Evolutionary conservation across 23 red algal genomes (phyloP), one percentile per base, ranked within the genome.

Genomic region (Gracilaria domingensis): DNA sequence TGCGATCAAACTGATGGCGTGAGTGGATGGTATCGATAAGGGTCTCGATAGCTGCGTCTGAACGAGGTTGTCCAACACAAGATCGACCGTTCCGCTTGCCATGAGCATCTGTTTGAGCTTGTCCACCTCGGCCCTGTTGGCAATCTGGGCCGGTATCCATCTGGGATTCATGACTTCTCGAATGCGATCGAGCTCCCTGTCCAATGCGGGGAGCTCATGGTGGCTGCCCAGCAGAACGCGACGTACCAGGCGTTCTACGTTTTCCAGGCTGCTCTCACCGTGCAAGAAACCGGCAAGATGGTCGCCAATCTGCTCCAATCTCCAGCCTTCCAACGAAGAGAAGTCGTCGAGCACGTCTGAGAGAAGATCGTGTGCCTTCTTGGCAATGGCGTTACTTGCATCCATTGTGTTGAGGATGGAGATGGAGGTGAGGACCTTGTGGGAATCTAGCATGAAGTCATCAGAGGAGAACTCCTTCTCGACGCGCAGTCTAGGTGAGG

Each of bases 71-170:
- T 73, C 33, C 35, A 73, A 18, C 0, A 40, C 67, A 21, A 73
- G 30, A 42, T 73, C 67, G 9, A 40, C 35, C 3, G 35, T 40
- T 42, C 38, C 67, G 67, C 35, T 73, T 9, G 36, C 35, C 67
- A 73, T 12, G 9, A 73, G 67, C 67, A 73, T 73, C 6, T 73
- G 67, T 42, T 73, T 73, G 11, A 73, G 67, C 67, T 73, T 73
- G 38, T 73, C 67, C 34, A 73, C 67, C 35, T 73, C 5, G 6
- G 67, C 38, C 8, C 67, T 42, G 67, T 73, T 73, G 35, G 67
- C 17, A 18, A 73, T 0, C 34, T 73, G 67, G 1, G 67, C 44
- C 2, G 67, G 67, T 2, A 17, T 12, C 67, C 67, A 40, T 73
- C 67, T 73, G 2, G 34, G 36, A 42, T 13, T 40, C 30, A 73